Evolutionary conservation across 1,284 basidiomycete species (phyloP).

Genomic region (Pterula multifida): DNA sequence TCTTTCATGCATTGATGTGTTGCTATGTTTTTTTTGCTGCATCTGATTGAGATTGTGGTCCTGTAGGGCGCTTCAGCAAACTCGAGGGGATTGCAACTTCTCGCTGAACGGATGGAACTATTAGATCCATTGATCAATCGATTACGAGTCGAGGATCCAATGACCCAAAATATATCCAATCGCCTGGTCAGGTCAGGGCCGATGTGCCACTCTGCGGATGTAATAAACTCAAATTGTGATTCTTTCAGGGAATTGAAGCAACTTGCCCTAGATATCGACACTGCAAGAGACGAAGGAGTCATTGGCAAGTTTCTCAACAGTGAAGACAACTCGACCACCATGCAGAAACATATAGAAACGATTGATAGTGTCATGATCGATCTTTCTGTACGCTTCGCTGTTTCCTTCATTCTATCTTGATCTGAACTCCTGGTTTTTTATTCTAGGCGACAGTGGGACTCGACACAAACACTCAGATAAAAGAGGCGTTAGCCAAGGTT

Average conservation of each 20-base stretch:
- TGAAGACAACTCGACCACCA: neutral
- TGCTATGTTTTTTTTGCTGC: neutral
- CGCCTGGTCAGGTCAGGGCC: neutral
- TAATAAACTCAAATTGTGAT: neutral
- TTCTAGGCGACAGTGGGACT: neutral
- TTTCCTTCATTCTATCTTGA: too few relatives aligned
- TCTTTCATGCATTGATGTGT: neutral
- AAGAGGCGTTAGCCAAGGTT: neutral
- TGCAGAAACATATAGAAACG: constrained; percentile 2
- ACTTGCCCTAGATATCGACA: neutral
- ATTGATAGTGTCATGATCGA: neutral
- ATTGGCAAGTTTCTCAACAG: neutral
- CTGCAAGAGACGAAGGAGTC: constrained; percentile 3
- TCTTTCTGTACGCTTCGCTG: neutral
- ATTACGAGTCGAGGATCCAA: too few relatives aligned
- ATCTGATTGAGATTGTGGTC: neutral
- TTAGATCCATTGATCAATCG: neutral
- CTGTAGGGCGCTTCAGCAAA: neutral
- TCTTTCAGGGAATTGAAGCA: neutral
- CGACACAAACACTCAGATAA: neutral
- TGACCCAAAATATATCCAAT: neutral
- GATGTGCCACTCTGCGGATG: neutral
- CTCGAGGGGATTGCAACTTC: neutral
- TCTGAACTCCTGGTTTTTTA: too few relatives aligned
- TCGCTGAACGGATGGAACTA: neutral